Evolutionary conservation across 2,329 filamentous ascomycete species (phyloP), one percentile per base, ranked within the genome.

Genomic region (Thyridium curvatum): DNA sequence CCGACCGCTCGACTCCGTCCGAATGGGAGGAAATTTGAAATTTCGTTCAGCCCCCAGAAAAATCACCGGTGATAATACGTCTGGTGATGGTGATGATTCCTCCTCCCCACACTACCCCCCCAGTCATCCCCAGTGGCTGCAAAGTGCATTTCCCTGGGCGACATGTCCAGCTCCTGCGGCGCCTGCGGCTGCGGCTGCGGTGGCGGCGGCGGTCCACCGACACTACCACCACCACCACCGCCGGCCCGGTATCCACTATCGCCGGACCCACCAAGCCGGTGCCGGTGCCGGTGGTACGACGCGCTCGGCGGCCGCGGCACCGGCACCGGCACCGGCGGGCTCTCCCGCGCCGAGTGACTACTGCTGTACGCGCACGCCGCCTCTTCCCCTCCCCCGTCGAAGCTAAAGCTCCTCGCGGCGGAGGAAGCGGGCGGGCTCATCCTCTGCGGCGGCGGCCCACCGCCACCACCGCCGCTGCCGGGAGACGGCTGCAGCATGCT

Each of bases 401-500:
- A 31, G 17, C 41, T 37, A 13, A 34, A 37, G 33, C n/a, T 34
- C 34, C 21, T 6, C 21, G 10, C 21, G 6, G 21, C 21, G 10
- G 21, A 26, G 21, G 21, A 26, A 10, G 21, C 21, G 21, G 35
- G 31, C 13, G 39, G 39, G 21, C 21, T 26, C 43, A 42, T n/a
- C 46, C 42, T 15, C 39, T 31, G 12, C 32, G 29, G 35, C 32
- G 14, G 17, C 16, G 21, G 32, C 26, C 30, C 15, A 8, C 32
- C 36, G 13, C 28, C 26, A 5, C 18, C 39, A 12, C 18, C 41
- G 18, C 31, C 16, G 30, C 17, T 36, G 32, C 28, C 36, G 4
- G 47, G 44, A 8, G 45, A 39, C 7, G 49, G 32, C 42, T 50
- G 51, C 39, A 60, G 45, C 46, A 56, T 54, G 39, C 55, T 56